Percentiles rank a stretch among this genome's conserved stretches.
phyloP scores from a whole-genome alignment of 1,284 basidiomycete species.

The Macrocystidia cucumis region DNA sequence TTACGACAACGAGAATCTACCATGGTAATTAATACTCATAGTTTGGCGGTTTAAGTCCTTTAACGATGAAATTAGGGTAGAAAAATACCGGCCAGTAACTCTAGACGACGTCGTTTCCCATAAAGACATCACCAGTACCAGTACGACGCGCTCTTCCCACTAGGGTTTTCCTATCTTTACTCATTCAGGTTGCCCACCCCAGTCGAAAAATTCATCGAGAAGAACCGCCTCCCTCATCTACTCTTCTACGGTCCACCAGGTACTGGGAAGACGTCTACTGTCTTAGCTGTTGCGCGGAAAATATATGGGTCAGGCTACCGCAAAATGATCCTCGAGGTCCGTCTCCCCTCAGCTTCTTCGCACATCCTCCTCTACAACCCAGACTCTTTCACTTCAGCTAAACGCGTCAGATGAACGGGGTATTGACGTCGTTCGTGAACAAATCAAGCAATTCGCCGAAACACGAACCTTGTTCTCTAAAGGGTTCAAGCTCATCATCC shows the following conservation, averaged over 20 bases:
- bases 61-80: constrained; percentile 62
- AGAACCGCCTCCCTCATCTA: constrained; percentile 90
- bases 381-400: no score
- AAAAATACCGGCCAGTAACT: constrained; percentile 88
- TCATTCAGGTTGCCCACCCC: constrained; percentile 5
- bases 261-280: constrained; percentile 97
- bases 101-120: constrained; percentile 93
- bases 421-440: constrained; percentile 97
- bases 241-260: constrained; percentile 98
- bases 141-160: constrained; percentile 53
- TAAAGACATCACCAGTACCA: constrained; percentile 88
- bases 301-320: constrained; percentile 82
- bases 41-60: neutral
- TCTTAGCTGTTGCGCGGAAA: constrained; percentile 91
- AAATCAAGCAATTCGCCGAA: constrained; percentile 98
- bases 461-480: constrained; percentile 89
- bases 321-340: constrained; percentile 93
- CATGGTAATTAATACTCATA: constrained; percentile 48
- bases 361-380: no score
- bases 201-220: constrained; percentile 97
- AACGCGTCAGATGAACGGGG: constrained; percentile 98
- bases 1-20: constrained; percentile 55
- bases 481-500: constrained; percentile 95
- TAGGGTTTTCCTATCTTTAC: neutral
- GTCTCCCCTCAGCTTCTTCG: constrained; percentile 13